Evolutionary conservation across 2,329 filamentous ascomycete species (phyloP).

Genomic region (Lanzia echinophila): DNA sequence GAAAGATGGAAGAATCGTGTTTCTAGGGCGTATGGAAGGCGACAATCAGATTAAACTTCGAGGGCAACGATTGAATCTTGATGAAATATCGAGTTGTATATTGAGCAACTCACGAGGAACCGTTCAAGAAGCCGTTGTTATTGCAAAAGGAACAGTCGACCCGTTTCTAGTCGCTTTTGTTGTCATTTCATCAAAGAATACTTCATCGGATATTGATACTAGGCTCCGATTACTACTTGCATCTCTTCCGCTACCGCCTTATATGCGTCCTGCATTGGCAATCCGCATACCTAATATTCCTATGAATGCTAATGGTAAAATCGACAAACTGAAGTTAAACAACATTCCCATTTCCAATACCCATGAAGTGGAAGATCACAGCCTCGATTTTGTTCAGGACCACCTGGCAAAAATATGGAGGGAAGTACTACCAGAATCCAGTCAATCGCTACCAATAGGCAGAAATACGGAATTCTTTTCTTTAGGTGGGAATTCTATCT

Average conservation of each 20-base stretch:
- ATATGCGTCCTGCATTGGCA: background rate
- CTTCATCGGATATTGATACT: background rate
- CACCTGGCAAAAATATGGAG: background rate
- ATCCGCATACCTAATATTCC: background rate
- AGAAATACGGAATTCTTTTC: slow-evolving; percentile 34
- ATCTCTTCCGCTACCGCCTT: background rate
- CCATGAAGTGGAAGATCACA: too few relatives aligned
- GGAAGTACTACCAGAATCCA: too few relatives aligned
- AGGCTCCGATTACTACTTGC: background rate
- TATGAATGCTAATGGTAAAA: background rate
- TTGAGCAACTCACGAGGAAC: slow-evolving; percentile 17
- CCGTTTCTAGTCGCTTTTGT: background rate
- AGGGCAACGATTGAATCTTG: slow-evolving; percentile 36
- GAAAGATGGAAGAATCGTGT: slow-evolving; percentile 27
- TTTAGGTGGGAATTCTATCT: slow-evolving; percentile 33
- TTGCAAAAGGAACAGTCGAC: background rate
- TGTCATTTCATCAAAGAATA: background rate
- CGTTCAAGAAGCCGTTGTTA: slow-evolving; percentile 28
- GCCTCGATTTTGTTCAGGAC: too few relatives aligned
- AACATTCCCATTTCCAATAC: too few relatives aligned
- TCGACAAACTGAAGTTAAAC: too few relatives aligned
- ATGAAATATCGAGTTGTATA: slow-evolving; percentile 35
- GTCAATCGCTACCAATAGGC: too few relatives aligned
- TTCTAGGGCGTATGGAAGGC: slow-evolving; percentile 30
- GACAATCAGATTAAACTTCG: slow-evolving; percentile 34